Percentiles rank a stretch among this genome's conserved stretches.
These are phyloP conservation scores for Gossypium trilobum DNA, from an alignment of 441 rosid genomes.

Conservation along the genomic window DNA sequence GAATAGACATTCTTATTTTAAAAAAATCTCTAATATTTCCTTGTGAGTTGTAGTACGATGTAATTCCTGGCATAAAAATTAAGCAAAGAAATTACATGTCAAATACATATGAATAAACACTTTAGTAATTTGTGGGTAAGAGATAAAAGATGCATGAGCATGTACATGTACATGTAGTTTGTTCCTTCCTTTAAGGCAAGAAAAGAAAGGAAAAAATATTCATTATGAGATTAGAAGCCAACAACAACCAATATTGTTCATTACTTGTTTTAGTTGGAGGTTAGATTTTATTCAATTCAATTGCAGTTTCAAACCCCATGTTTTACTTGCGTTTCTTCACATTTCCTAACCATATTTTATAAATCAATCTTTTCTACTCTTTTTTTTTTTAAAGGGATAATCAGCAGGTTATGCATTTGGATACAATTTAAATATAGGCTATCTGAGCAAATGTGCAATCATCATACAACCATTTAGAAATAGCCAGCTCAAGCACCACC, in stretches of 20 bases:
- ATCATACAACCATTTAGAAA: background rate
- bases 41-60: conserved; percentile 69
- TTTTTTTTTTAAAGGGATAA: background rate
- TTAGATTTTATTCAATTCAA: background rate
- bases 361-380: background rate
- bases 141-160: background rate
- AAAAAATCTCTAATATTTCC: conserved; percentile 71
- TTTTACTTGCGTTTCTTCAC: background rate
- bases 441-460: background rate
- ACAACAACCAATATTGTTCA: background rate
- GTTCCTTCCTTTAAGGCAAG: background rate
- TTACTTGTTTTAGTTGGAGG: background rate
- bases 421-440: background rate
- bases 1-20: conserved; percentile 50
- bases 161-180: background rate
- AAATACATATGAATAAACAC: background rate
- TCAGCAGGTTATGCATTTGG: background rate
- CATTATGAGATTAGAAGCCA: background rate
- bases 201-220: conserved; percentile 1
- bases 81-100: background rate
- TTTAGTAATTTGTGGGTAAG: background rate
- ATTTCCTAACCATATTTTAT: background rate
- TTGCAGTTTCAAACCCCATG: background rate
- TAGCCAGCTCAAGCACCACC: background rate
- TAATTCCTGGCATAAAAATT: conserved; percentile 52